Base-by-base conservation (phyloP, 352 stramenopile species). In the Globisporangium recalcitrans region DNA sequence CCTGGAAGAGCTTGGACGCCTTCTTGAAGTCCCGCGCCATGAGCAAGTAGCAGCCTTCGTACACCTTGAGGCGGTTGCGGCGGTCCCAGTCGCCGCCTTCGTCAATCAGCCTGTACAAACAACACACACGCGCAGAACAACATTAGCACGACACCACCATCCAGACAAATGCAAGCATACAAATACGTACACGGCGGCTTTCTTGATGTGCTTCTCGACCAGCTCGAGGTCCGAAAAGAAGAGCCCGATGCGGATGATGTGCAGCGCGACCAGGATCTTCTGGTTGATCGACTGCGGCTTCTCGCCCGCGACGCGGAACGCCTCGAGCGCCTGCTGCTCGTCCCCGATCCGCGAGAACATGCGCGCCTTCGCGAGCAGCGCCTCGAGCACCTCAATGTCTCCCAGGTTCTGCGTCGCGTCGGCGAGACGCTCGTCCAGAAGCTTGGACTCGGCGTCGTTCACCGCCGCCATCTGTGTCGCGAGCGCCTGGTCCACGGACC, bases 1-100 rank as follows among this genome's bases (percentile, higher is more conserved):
- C 91, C 71, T 95, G 88, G 56, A 99, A 95, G 19, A 98, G 76
- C 67, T 85, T 85, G 1, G 95, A 87, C 11, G 97, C 97, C 53
- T 83, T 91, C 72, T 97, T 93, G 52, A 99, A 92, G 73, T 99
- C 94, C 10, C 97, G 79, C 22, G 87, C 80, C 68, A 97, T 88
- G 22, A 99, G 74, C 48, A 96, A 70, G 64, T 96, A 97, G 57
- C 98, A 87, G 11, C 95, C 96, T 72, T 98, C 90, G 80, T 99
- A 99, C 14, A 99, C 97, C 80, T 98, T 98, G 29, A 99, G 81
- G 16, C 97, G 90, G 81, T 99, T 99, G 48, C 96, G 93, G 52
- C 97, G 90, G 76, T 99, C 97, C 97, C 97, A 99, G 77, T 99
- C 97, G 36, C 97, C 97, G 42, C 97, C 97, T 65, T 97, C 91